Evolutionary conservation across 768 basidiomycete species (phyloP).

Genomic region (Ramaria rubella): DNA sequence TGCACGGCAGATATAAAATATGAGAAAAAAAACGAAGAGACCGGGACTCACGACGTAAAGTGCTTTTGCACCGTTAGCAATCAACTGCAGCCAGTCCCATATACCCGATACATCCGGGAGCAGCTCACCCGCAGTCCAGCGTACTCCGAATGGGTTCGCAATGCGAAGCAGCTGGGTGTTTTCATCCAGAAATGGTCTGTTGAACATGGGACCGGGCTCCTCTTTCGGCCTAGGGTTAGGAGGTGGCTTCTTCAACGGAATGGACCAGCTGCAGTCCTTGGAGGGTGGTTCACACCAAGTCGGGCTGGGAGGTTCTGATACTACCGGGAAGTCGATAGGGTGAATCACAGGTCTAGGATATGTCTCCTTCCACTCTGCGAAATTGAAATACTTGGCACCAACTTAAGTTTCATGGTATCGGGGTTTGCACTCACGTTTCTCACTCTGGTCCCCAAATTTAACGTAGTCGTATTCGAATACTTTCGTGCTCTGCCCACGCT

Average conservation of each 20-base stretch:
- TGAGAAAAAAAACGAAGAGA: not conserved
- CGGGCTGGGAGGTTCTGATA: not conserved
- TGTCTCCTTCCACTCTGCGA: not conserved
- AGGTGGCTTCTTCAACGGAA: not conserved
- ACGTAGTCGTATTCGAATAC: constrained; percentile 6
- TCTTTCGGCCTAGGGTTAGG: not conserved
- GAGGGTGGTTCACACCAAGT: not conserved
- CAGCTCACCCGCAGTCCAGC: not conserved
- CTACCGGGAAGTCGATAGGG: not conserved
- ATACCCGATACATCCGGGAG: not conserved
- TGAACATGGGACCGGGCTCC: not conserved
- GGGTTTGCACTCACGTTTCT: constrained; percentile 8
- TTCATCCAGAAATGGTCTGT: not conserved
- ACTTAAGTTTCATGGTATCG: too few species aligned
- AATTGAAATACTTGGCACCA: too few species aligned
- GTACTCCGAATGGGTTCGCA: not conserved
- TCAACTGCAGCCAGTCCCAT: constrained; percentile 1
- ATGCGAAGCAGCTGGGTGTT: not conserved
- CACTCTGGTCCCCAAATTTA: not conserved
- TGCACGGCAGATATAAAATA: not conserved
- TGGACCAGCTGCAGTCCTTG: not conserved
- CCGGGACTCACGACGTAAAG: not conserved
- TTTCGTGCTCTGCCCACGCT: not conserved
- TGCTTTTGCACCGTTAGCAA: not conserved
- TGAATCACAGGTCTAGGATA: not conserved